Evolutionary conservation across 2,329 filamentous ascomycete genomes (phyloP), one percentile per base, ranked within the genome.

Genomic region (Colletotrichum plurivorum): DNA sequence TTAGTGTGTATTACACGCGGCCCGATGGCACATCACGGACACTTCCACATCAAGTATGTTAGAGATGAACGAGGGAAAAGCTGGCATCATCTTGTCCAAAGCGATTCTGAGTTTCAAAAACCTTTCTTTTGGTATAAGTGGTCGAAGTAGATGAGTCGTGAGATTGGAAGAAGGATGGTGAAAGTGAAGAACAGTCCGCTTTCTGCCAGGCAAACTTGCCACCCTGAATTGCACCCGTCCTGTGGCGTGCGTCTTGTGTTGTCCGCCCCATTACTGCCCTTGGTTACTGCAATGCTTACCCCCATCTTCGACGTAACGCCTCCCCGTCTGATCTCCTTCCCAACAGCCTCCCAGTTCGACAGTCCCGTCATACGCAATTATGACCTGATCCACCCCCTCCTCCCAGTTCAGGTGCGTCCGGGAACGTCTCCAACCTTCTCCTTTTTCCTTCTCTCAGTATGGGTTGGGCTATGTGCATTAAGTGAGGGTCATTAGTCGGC

Each of bases 141-240:
- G 8, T 46, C 48, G 48, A 65, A 27, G 31, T 66, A 43, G 41
- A 36, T 65, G 62, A n/a, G 65, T 69, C 62, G 43, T 66, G 48
- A 66, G 66, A 69, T 69, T 48, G 60, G 61, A 65, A 65, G 48
- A 66, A 65, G 49, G 43, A 60, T 59, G 66, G 59, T 67, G 62
- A 65, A 66, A 55, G 31, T 31, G 52, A 67, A 55, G 55, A 45
- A 60, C 57, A 69, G 66, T 69, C 55, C 54, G 62, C 66, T 59
- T 69, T 69, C 49, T 22, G 43, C 55, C 54, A 31, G 43, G 54
- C 62, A 53, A 31, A 22, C 48, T 61, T 43, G 55, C 61, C 49
- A 39, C 61, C 41, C 43, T 31, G 16, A 27, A 39, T 55, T 60
- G 48, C 43, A 60, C 54, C 62, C 62, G 36, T 41, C 18, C 16